Evolutionary conservation across 2,329 filamentous ascomycete genomes (phyloP).

Genomic region (Colletotrichum lupini): DNA sequence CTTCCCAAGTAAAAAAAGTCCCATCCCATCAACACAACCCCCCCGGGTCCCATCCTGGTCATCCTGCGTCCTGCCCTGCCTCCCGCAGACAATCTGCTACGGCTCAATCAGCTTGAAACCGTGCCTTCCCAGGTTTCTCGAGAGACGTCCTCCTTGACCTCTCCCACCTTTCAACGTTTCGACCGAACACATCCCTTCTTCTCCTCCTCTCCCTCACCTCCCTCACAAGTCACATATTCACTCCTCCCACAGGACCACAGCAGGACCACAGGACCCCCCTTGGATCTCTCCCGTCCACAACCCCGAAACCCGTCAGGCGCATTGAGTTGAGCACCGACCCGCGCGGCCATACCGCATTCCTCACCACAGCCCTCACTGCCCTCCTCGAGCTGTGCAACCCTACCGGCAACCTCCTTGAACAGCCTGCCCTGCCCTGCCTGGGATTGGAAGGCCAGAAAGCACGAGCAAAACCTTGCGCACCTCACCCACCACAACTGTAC

Average conservation of each 20-base stretch:
- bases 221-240: neutral
- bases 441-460: neutral
- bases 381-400: neutral
- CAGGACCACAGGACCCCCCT: neutral
- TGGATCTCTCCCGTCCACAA: conserved; percentile 22
- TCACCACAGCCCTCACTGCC: neutral
- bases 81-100: conserved; percentile 31
- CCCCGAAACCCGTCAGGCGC: conserved; percentile 35
- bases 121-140: conserved; percentile 23
- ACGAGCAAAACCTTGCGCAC: conserved; percentile 7
- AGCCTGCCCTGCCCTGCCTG: conserved; percentile 1
- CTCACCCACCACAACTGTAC: neutral
- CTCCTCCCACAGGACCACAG: neutral
- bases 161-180: conserved; percentile 19
- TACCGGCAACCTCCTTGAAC: conserved; percentile 22
- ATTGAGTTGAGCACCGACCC: conserved; percentile 35
- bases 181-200: conserved; percentile 32
- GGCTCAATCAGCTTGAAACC: conserved; percentile 35
- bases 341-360: conserved; percentile 17
- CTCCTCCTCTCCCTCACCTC: conserved; percentile 8
- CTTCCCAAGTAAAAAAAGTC: neutral
- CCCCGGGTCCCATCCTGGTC: neutral
- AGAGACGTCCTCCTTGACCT: conserved; percentile 19
- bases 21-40: neutral
- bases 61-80: conserved; percentile 18